Conservation (phyloP, 352 stramenopile genomes). For the Aphanomyces stellatus region DNA sequence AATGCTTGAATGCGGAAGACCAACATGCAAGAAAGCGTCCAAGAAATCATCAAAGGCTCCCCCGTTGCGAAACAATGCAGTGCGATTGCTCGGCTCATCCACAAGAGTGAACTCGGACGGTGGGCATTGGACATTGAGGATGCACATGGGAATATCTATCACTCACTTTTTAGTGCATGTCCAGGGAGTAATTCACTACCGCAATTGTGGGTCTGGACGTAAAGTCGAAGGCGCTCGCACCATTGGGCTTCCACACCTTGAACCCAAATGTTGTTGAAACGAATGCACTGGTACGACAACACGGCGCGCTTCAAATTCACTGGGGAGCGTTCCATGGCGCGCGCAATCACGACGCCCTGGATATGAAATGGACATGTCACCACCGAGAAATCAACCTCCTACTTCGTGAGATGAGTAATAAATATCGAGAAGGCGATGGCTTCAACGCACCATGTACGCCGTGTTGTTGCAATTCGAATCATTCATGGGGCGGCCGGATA, state of each 20-base stretch:
- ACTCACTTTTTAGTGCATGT: not conserved
- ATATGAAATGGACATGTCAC: not conserved
- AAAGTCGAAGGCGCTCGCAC: no score
- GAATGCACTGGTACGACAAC: not conserved
- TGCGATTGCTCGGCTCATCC: slow-evolving; percentile 10
- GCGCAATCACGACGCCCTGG: not conserved
- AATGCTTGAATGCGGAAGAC: no score
- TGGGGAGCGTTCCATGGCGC: not conserved
- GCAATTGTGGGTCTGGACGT: not conserved
- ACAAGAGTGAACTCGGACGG: slow-evolving; percentile 30
- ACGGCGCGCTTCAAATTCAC: slow-evolving; percentile 1
- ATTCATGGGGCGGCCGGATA: not conserved
- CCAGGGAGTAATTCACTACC: not conserved
- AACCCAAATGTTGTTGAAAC: slow-evolving; percentile 1
- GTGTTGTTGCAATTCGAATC: no score
- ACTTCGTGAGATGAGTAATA: not conserved
- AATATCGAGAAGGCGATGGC: no score
- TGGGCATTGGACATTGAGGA: slow-evolving; percentile 47
- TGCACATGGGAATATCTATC: slow-evolving; percentile 62
- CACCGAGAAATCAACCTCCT: not conserved
- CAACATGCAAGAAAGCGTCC: slow-evolving; percentile 40
- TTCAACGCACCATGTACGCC: not conserved
- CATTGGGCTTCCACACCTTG: not conserved
- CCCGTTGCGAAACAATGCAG: slow-evolving; percentile 31
- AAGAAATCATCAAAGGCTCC: slow-evolving; percentile 34